Evolutionary conservation across 2,329 filamentous ascomycete species (phyloP), one percentile per base, ranked within the genome.

Genomic region (Venturia aucupariae): DNA sequence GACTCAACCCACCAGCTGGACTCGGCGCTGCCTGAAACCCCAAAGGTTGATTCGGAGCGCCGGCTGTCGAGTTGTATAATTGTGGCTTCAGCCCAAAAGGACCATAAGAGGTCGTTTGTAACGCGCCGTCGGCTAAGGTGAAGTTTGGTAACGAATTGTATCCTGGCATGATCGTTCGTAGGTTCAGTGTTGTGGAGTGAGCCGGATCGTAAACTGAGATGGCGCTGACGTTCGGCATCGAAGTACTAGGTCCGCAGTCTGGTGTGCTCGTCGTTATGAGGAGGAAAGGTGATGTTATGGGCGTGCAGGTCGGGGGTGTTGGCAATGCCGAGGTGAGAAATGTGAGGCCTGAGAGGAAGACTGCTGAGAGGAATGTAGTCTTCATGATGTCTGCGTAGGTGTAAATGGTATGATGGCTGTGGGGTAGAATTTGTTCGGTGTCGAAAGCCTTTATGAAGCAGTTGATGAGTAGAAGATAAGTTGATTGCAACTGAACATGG

Each of bases 131-230:
- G 4, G 70, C 65, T 27, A 78, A 69, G 3, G 73, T 77, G 69
- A 78, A 78, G 59, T 65, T 70, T 2, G 76, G 75, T 0, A 79
- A 70, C 24, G 69, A 73, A 63, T 69, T 70, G 67, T 78, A 79
- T 66, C 75, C 75, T 0, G 73, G 70, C 8, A 64, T 71, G 62
- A 73, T 75, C 22, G 75, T 70, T 66, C 76, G 75, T 27, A 79
- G 71, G 65, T 74, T 69, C 67, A 75, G 73, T 48, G 68, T 71
- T 17, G 71, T 68, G 62, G 71, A 67, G 63, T 74, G 68, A 70
- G 72, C 71, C 0, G 75, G 74, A 59, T 75, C 72, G 32, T 63
- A 61, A 19, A 48, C 32, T 11, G 63, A 64, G 22, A 42, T 64
- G 48, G 63, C 63, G 32, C 42, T 22, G n/a, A 41, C 70, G 70